Conservation (phyloP, 805 yeast genomes). For the Nakazawaea pomicola region DNA sequence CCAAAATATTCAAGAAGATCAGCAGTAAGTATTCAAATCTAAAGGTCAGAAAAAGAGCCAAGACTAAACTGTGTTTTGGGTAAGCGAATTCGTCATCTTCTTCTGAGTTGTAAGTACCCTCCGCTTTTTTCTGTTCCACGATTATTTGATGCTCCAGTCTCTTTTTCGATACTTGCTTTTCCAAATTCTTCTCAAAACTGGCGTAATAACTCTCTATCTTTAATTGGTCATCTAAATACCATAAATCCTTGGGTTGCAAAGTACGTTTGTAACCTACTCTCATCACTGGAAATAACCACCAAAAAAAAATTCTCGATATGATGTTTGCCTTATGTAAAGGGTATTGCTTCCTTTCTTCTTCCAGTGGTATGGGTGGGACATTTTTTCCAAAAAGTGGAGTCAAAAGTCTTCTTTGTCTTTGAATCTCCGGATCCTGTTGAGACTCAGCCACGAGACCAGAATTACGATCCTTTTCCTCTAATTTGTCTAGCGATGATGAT, state of each 20-base stretch:
- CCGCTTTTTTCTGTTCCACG: constrained; percentile 25
- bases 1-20: constrained; percentile 38
- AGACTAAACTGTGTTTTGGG: constrained; percentile 32
- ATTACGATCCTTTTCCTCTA: neutral
- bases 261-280: constrained; percentile 68
- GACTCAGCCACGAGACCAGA: neutral
- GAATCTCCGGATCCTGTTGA: neutral
- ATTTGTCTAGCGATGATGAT: neutral
- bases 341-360: constrained; percentile 41
- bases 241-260: constrained; percentile 61
- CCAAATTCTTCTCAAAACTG: constrained; percentile 31
- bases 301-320: constrained; percentile 42
- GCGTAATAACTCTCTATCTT: constrained; percentile 35
- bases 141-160: constrained; percentile 25
- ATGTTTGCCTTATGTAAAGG: constrained; percentile 37
- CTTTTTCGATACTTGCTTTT: constrained; percentile 21
- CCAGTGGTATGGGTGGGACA: constrained; percentile 50
- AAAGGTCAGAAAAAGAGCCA: constrained; percentile 41
- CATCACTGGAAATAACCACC: constrained; percentile 68
- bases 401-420: constrained; percentile 26
- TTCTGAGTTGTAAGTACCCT: constrained; percentile 26
- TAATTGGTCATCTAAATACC: constrained; percentile 34
- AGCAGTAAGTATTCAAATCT: constrained; percentile 33
- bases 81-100: constrained; percentile 35
- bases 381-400: constrained; percentile 29